These are phyloP conservation scores for Vaccinium myrtillus DNA, from an alignment of 148 eudicot species.

Conservation along the genomic window DNA sequence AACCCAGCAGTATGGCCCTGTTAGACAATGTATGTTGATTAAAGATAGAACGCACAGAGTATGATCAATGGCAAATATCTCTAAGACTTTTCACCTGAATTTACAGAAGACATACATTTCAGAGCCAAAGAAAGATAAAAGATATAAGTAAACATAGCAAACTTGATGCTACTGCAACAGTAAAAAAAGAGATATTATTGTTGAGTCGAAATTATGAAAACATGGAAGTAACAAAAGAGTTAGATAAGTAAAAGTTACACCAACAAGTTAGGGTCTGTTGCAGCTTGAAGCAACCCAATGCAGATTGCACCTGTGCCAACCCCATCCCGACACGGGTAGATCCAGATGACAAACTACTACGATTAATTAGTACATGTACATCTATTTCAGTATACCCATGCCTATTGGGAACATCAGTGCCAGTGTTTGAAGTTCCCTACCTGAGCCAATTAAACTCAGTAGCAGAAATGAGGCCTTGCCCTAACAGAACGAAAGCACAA, in stretches of 20 bases:
- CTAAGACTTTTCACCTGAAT: neutral
- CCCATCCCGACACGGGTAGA: neutral
- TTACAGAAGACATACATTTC: neutral
- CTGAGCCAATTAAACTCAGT: neutral
- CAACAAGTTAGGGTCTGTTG: conserved; percentile 10
- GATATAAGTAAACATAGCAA: neutral
- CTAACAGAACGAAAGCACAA: neutral
- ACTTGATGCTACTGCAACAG: neutral
- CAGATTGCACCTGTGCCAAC: neutral
- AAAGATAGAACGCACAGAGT: neutral
- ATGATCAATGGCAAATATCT: conserved; percentile 8
- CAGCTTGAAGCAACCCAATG: conserved; percentile 5
- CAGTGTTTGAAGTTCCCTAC: conserved; percentile 4
- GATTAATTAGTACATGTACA: neutral
- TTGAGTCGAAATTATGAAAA: neutral
- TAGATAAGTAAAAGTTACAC: neutral
- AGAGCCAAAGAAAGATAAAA: neutral
- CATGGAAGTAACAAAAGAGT: neutral
- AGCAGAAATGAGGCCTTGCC: neutral
- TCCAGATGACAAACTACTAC: neutral
- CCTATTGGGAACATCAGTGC: neutral
- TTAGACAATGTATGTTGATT: neutral
- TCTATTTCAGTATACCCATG: neutral
- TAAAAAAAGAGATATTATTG: neutral
- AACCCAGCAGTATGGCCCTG: conserved; percentile 98